Conservation (phyloP, 768 basidiomycete genomes). For the Dendrothele bispora region DNA sequence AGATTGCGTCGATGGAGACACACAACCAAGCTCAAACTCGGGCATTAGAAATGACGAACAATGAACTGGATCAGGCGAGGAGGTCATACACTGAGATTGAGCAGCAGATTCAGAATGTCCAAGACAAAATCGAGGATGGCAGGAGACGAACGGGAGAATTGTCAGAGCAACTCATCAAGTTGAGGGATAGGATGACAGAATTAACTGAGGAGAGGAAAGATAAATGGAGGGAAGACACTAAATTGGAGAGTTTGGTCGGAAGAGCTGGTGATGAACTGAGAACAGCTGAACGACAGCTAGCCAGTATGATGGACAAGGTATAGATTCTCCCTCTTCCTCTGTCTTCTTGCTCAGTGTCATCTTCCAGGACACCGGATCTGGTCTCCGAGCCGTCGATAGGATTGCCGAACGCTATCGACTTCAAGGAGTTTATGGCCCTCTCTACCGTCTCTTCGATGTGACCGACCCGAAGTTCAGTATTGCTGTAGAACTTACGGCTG, state of each 20-base stretch:
- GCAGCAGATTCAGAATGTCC: conserved; percentile 53
- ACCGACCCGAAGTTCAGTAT: conserved; percentile 86
- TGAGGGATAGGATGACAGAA: conserved; percentile 70
- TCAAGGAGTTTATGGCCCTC: conserved; percentile 87
- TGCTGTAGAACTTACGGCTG: conserved; percentile 92
- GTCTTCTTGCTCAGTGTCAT: conserved; percentile 1
- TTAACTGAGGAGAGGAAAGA: conserved; percentile 85
- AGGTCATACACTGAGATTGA: conserved; percentile 57
- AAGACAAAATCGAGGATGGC: conserved; percentile 65
- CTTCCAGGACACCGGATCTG: conserved; percentile 85
- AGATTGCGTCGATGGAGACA: conserved; percentile 68
- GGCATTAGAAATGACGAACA: conserved; percentile 53
- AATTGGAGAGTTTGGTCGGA: conserved; percentile 72
- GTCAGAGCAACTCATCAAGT: conserved; percentile 52
- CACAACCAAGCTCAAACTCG: conserved; percentile 56
- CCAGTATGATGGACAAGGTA: conserved; percentile 96
- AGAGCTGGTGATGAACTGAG: conserved; percentile 82
- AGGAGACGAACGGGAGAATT: conserved; percentile 56
- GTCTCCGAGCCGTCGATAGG: conserved; percentile 81
- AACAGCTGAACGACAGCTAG: conserved; percentile 73
- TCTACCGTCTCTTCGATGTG: conserved; percentile 92
- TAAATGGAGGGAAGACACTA: conserved; percentile 93
- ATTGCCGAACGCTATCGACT: conserved; percentile 77
- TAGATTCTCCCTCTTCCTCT: conserved; percentile 13
- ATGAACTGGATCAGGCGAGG: conserved; percentile 48